Evolutionary conservation across 768 basidiomycete genomes (phyloP).

Genomic region (Mycena maculata): DNA sequence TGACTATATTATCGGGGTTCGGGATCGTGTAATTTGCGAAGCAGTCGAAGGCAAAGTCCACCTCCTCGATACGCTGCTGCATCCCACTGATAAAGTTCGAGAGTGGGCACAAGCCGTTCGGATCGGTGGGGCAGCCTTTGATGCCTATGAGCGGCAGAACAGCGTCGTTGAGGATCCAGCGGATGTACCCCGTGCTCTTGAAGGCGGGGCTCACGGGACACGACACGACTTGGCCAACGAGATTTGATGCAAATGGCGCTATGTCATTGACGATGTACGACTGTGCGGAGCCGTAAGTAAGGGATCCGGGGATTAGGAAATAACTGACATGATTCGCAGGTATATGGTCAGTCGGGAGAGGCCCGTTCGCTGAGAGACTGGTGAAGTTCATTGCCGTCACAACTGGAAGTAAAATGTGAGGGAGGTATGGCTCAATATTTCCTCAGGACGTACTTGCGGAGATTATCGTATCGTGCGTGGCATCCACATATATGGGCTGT

Average conservation of each 20-base stretch:
- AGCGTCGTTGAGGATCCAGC: constrained; percentile 81
- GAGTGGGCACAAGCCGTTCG: constrained; percentile 72
- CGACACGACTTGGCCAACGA: constrained; percentile 61
- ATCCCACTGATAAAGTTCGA: constrained; percentile 68
- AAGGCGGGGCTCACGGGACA: constrained; percentile 47
- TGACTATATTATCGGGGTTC: constrained; percentile 51
- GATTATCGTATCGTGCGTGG: constrained; percentile 79
- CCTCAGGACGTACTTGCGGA: constrained; percentile 59
- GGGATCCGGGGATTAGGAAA: background rate
- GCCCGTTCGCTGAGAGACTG: constrained; percentile 68
- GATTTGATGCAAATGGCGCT: constrained; percentile 49
- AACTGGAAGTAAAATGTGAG: constrained; percentile 48
- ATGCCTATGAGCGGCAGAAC: constrained; percentile 76
- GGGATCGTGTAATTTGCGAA: constrained; percentile 61
- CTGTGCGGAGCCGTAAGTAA: constrained; percentile 52
- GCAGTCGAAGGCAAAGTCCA: constrained; percentile 76
- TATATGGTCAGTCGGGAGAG: constrained; percentile 71
- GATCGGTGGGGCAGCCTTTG: constrained; percentile 67
- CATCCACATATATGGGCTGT: constrained; percentile 76
- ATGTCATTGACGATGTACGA: constrained; percentile 45
- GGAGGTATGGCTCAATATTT: background rate
- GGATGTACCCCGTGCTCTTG: constrained; percentile 57
- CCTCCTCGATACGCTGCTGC: constrained; percentile 63
- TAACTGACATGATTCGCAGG: constrained; percentile 61
- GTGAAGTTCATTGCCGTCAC: constrained; percentile 81